Evolutionary conservation across 768 basidiomycete species (phyloP).

Genomic region (Xerocomellus chrysenteron): DNA sequence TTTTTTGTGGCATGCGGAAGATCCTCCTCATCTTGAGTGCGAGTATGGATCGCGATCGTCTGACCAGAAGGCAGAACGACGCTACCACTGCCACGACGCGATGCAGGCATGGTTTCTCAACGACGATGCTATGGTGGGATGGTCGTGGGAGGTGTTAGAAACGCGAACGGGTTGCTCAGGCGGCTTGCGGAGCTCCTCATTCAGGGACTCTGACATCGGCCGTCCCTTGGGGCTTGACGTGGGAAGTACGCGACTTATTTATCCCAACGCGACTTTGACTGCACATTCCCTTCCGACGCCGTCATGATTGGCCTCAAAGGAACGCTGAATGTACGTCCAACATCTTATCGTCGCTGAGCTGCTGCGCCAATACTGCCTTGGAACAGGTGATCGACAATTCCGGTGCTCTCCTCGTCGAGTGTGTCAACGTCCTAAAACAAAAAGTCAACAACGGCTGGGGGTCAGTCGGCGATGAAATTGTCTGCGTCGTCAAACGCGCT

Average conservation of each 20-base stretch:
- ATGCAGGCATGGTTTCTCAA: conserved; percentile 53
- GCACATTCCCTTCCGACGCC: not conserved
- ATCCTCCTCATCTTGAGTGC: conserved; percentile 83
- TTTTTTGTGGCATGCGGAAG: conserved; percentile 94
- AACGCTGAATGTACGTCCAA: conserved; percentile 70
- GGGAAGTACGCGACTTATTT: conserved; percentile 25
- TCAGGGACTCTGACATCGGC: not conserved
- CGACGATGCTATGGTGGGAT: not conserved
- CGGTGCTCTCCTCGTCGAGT: conserved; percentile 90
- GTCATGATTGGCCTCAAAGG: conserved; percentile 94
- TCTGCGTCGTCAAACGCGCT: conserved; percentile 91
- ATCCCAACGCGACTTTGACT: not conserved
- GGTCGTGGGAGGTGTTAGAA: conserved; percentile 19
- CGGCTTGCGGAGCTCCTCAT: conserved; percentile 17
- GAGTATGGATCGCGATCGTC: conserved; percentile 81
- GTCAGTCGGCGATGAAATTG: conserved; percentile 90
- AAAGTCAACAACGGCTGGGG: conserved; percentile 97
- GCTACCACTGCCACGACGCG: conserved; percentile 77
- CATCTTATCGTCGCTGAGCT: not conserved
- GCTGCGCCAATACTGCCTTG: not conserved
- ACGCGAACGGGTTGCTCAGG: not conserved
- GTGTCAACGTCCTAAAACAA: conserved; percentile 93
- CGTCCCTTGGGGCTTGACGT: conserved; percentile 12
- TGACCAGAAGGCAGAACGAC: conserved; percentile 71
- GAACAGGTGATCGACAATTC: conserved; percentile 95